A percentile compares a stretch with the other conserved stretches of the same genome.
phyloP scores from a whole-genome alignment of 2,329 filamentous ascomycete species.

The Diaporthe batatas region DNA sequence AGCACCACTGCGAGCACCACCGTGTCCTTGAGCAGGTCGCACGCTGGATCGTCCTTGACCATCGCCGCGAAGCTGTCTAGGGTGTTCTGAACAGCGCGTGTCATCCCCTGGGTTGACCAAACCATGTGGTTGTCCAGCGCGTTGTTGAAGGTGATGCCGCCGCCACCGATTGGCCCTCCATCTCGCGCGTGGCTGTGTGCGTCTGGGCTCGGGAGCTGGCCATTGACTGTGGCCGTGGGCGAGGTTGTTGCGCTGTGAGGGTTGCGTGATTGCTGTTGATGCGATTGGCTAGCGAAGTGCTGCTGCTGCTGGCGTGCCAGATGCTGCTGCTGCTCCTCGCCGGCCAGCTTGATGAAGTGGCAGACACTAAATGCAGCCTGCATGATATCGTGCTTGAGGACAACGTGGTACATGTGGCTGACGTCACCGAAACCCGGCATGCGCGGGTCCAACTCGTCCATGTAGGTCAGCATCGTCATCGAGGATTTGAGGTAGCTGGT shows the following conservation, averaged over 20 bases:
- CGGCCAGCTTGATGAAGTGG: conserved; percentile 62
- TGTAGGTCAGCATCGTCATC: conserved; percentile 67
- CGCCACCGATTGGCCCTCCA: conserved; percentile 43
- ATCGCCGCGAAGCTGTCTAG: conserved; percentile 59
- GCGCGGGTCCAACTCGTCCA: conserved; percentile 66
- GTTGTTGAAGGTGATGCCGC: conserved; percentile 52
- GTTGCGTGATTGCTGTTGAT: background rate
- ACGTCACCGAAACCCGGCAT: conserved; percentile 61
- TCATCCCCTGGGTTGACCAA: conserved; percentile 58
- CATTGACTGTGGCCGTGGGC: conserved; percentile 21
- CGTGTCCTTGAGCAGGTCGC: conserved; percentile 63
- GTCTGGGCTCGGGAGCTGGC: conserved; percentile 39
- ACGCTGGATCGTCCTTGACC: conserved; percentile 59
- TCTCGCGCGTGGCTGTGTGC: background rate
- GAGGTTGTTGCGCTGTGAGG: background rate
- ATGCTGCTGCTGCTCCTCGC: conserved; percentile 38
- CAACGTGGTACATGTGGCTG: conserved; percentile 65
- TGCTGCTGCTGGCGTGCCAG: conserved; percentile 6
- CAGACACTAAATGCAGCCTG: conserved; percentile 69
- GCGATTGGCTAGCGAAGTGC: conserved; percentile 1
- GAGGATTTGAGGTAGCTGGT: conserved; percentile 67
- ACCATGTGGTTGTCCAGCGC: conserved; percentile 53
- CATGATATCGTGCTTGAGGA: conserved; percentile 67
- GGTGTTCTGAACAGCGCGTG: conserved; percentile 61
- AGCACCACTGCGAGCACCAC: conserved; percentile 63